Percentiles rank a stretch among this genome's conserved stretches.
These are phyloP conservation scores for Arabidopsis lyrata DNA, from an alignment of 441 rosid genomes.

Conservation along the genomic window DNA sequence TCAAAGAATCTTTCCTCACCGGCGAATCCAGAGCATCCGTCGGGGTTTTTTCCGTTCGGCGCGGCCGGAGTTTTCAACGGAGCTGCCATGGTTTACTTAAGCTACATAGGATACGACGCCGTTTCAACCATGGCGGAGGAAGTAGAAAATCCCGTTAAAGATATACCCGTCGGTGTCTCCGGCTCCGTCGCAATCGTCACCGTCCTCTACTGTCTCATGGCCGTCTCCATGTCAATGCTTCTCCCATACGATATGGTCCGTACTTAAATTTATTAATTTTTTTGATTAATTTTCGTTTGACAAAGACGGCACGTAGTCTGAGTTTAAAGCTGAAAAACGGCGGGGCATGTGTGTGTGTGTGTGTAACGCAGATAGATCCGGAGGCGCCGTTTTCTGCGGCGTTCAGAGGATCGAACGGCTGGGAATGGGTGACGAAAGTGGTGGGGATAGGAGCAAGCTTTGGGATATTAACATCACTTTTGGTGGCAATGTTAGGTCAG, in stretches of 20 bases:
- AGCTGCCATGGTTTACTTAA: conserved; percentile 81
- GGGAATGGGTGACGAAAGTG: conserved; percentile 83
- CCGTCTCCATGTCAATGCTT: conserved; percentile 91
- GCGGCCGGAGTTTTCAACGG: conserved; percentile 80
- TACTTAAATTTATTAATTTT: neutral
- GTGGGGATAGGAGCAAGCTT: conserved; percentile 94
- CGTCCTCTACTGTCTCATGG: conserved; percentile 85
- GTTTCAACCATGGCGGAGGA: conserved; percentile 98
- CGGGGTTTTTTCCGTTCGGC: conserved; percentile 82
- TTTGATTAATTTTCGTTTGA: neutral
- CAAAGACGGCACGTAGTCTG: conserved; percentile 32
- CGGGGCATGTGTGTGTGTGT: conserved; percentile 28
- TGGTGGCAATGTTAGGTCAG: conserved; percentile 98
- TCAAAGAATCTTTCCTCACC: conserved; percentile 65
- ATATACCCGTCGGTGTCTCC: conserved; percentile 87
- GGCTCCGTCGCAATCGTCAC: conserved; percentile 87
- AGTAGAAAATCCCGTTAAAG: conserved; percentile 76
- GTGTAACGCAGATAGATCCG: conserved; percentile 63
- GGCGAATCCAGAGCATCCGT: conserved; percentile 53
- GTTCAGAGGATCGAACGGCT: conserved; percentile 66
- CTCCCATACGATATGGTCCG: conserved; percentile 88
- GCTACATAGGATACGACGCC: conserved; percentile 96
- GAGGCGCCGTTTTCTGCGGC: conserved; percentile 92
- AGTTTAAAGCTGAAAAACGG: conserved; percentile 1
- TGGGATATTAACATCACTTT: conserved; percentile 87